Base-by-base conservation (phyloP, 345 rosid species). In the Hibiscus tridactylites region DNA sequence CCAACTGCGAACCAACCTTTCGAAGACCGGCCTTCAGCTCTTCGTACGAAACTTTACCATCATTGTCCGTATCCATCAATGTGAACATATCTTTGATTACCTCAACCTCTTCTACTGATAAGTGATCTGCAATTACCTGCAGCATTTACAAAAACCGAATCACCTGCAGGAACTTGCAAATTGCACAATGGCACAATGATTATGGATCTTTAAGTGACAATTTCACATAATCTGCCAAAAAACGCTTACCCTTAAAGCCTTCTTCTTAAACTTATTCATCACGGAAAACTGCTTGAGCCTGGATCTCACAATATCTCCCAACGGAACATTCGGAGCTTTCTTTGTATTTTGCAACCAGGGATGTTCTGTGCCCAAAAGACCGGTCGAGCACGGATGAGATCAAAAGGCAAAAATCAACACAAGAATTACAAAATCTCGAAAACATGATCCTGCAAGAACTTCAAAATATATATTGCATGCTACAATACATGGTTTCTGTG, bases 221-320 rank as follows among this genome's bases (percentile, higher is more conserved):
- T 57, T 28, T 47, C 47, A 70, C 35, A 68, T 61, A 54, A 53
- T 47, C 49, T 57, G 61, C 65, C 13, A 15, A 71, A 54, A 57
- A 80, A 31, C 57, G 50, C 88, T 82, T 86, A 91, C 97, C 71
- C 95, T 80, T 74, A 91, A 84, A 68, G 97, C 98, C 76, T 76
- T 94, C 91, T 91, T 94, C 78, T 94, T 94, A 76, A 94, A 91
- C 77, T 95, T 91, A 77, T 91, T 94, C 98, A 94, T 94, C 80
- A 91, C 73, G 28, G 97, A 91, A 76, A 94, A 94, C 81, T 94
- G 98, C 82, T 83, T 94, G 66, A 94, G 89, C 76, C 98, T 85
- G 50, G 98, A 68, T 84, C 97, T 90, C 68, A 94, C 97, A 19
- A 91, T 85, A 79, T 94, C 98, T 61, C 98, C 98, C 47, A 94